A percentile compares a stretch with the other conserved stretches of the same genome.
Evolutionary conservation across 2,329 filamentous ascomycete species (phyloP).

Genomic region (Cercospora brassicicola): DNA sequence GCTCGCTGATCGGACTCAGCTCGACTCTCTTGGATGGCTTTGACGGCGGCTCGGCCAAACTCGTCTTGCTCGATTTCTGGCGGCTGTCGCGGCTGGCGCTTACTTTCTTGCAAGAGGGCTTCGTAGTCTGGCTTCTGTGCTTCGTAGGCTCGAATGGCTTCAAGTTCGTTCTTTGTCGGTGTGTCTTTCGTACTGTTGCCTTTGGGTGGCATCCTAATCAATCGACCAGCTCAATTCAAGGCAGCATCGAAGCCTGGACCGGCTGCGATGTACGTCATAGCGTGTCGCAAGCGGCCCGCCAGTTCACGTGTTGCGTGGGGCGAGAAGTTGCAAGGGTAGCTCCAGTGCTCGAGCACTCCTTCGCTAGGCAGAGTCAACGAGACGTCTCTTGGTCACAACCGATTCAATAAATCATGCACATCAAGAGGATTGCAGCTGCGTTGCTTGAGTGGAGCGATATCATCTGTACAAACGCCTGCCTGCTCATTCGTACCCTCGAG

Average conservation of each 20-base stretch:
- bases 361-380: neutral
- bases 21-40: slow-evolving; percentile 7
- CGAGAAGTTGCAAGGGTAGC: neutral
- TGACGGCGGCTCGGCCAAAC: neutral
- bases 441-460: neutral
- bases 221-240: neutral
- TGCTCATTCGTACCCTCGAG: neutral
- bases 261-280: neutral
- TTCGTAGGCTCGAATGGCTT: slow-evolving; percentile 2
- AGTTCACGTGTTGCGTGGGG: neutral
- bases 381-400: slow-evolving; percentile 1
- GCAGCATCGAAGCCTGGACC: slow-evolving; percentile 4
- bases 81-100: slow-evolving; percentile 2
- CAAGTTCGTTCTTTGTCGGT: neutral
- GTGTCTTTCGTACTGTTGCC: neutral
- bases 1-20: neutral
- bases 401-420: neutral
- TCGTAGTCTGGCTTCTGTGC: neutral
- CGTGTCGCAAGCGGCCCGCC: neutral
- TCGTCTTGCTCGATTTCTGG: neutral
- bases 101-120: neutral
- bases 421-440: neutral
- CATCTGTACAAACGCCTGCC: neutral
- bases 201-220: neutral
- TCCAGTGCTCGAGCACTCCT: neutral